A percentile compares a stretch with the other conserved stretches of the same genome.
Evolutionary conservation across 2,329 filamentous ascomycete genomes (phyloP).

Genomic region (Lasiodiplodia sp.): DNA sequence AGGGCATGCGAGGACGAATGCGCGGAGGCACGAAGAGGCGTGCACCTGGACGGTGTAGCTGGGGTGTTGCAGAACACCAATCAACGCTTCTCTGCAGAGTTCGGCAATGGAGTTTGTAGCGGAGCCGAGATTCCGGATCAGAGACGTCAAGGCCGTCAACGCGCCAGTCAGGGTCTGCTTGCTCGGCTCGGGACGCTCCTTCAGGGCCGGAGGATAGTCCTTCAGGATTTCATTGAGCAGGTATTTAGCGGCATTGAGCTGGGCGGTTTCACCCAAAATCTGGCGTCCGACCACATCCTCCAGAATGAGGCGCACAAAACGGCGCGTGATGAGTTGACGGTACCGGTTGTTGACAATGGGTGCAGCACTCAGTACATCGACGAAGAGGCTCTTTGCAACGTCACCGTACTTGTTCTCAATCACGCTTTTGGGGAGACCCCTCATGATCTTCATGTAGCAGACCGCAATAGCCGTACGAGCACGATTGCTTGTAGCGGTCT

Average conservation of each 20-base stretch:
- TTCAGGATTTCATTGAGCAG: slow-evolving; percentile 90
- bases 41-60: slow-evolving; percentile 96
- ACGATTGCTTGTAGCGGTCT: slow-evolving; percentile 78
- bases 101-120: slow-evolving; percentile 83
- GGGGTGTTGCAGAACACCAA: slow-evolving; percentile 91
- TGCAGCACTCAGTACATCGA: slow-evolving; percentile 78
- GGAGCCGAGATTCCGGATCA: slow-evolving; percentile 82
- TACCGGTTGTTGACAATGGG: slow-evolving; percentile 86
- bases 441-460: slow-evolving; percentile 84
- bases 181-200: slow-evolving; percentile 85
- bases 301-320: slow-evolving; percentile 82
- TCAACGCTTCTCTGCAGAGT: slow-evolving; percentile 80
- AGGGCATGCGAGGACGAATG: slow-evolving; percentile 87
- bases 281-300: slow-evolving; percentile 82
- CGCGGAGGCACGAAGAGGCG: slow-evolving; percentile 83
- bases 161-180: slow-evolving; percentile 85
- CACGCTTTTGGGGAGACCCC: slow-evolving; percentile 79
- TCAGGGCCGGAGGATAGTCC: slow-evolving; percentile 89
- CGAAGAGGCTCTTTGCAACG: slow-evolving; percentile 81
- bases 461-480: slow-evolving; percentile 83
- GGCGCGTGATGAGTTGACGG: slow-evolving; percentile 81
- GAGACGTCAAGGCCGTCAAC: slow-evolving; percentile 77
- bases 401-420: slow-evolving; percentile 82
- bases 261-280: slow-evolving; percentile 88
- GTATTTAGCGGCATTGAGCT: slow-evolving; percentile 79